Conservation (phyloP, 2,329 filamentous ascomycete genomes). For the Didymella lethalis region DNA sequence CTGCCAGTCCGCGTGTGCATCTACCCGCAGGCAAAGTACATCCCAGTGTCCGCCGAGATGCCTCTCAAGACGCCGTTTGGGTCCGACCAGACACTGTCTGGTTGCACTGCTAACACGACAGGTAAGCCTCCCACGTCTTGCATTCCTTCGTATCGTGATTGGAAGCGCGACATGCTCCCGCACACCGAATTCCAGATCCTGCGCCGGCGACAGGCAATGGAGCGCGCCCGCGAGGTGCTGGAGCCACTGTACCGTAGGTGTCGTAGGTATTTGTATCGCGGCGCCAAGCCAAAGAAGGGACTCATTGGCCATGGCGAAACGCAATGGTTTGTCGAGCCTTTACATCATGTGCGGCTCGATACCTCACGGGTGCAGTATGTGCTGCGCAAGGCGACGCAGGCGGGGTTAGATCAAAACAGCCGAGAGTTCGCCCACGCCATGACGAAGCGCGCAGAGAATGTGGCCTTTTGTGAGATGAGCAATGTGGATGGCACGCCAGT, state of each 20-base stretch:
- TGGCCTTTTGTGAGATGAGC: conserved; percentile 9
- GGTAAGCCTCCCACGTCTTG: not conserved
- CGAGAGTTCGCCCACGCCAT: not conserved
- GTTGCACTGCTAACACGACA: not conserved
- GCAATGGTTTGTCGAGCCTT: not conserved
- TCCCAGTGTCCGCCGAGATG: not conserved
- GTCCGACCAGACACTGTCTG: not conserved
- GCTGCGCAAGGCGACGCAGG: conserved; percentile 4
- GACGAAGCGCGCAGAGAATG: not conserved
- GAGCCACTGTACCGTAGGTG: not conserved
- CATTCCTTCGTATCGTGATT: not conserved
- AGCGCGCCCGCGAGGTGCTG: conserved; percentile 6
- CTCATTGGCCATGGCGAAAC: conserved; percentile 4
- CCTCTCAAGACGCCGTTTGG: not conserved
- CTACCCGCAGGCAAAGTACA: conserved; percentile 8
- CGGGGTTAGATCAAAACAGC: not conserved
- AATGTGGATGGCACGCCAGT: conserved; percentile 9
- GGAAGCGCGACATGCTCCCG: conserved; percentile 4
- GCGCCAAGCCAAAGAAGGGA: not conserved
- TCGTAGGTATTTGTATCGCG: not conserved
- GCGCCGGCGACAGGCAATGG: conserved; percentile 10
- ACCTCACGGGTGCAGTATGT: conserved; percentile 2
- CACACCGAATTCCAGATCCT: conserved; percentile 8
- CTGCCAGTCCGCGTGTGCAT: conserved; percentile 2
- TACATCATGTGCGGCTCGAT: conserved; percentile 1